Percentiles rank a stretch among this genome's conserved stretches.
Conservation (phyloP, 2,329 filamentous ascomycete species). For the Gaeumannomyces sp. region DNA sequence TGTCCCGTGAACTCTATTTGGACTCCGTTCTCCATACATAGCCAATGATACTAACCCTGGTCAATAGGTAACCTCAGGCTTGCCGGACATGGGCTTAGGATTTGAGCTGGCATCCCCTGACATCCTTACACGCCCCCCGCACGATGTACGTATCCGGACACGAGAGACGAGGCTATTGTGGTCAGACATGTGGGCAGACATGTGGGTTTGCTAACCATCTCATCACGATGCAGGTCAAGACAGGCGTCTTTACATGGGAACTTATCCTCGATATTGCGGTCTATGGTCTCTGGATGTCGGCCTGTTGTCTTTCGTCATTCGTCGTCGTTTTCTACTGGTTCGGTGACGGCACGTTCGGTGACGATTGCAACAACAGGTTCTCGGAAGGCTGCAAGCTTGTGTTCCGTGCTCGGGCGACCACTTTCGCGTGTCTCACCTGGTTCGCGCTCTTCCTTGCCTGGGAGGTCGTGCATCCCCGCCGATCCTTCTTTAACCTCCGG, state of each 20-base stretch:
- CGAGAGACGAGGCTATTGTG: neutral
- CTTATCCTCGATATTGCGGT: slow-evolving; percentile 54
- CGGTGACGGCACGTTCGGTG: slow-evolving; percentile 41
- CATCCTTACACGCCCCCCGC: slow-evolving; percentile 53
- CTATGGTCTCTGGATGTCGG: slow-evolving; percentile 36
- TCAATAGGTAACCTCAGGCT: slow-evolving; percentile 46
- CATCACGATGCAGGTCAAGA: slow-evolving; percentile 23
- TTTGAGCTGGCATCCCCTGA: slow-evolving; percentile 58
- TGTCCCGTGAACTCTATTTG: neutral
- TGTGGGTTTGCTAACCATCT: neutral
- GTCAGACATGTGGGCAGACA: neutral
- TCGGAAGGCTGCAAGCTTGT: slow-evolving; percentile 44
- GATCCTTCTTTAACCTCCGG: slow-evolving; percentile 60
- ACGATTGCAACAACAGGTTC: slow-evolving; percentile 46
- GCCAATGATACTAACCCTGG: neutral
- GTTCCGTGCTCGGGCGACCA: slow-evolving; percentile 59
- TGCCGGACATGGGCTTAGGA: slow-evolving; percentile 63
- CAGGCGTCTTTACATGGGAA: slow-evolving; percentile 53
- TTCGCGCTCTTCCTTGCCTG: slow-evolving; percentile 62
- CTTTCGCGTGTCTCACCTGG: slow-evolving; percentile 61
- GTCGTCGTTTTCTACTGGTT: slow-evolving; percentile 27
- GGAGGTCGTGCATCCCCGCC: slow-evolving; percentile 59
- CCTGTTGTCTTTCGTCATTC: slow-evolving; percentile 11
- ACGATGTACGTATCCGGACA: slow-evolving; percentile 3
- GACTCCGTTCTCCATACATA: neutral